Conservation (phyloP, 2,329 filamentous ascomycete species). For the Periconia digitata region DNA sequence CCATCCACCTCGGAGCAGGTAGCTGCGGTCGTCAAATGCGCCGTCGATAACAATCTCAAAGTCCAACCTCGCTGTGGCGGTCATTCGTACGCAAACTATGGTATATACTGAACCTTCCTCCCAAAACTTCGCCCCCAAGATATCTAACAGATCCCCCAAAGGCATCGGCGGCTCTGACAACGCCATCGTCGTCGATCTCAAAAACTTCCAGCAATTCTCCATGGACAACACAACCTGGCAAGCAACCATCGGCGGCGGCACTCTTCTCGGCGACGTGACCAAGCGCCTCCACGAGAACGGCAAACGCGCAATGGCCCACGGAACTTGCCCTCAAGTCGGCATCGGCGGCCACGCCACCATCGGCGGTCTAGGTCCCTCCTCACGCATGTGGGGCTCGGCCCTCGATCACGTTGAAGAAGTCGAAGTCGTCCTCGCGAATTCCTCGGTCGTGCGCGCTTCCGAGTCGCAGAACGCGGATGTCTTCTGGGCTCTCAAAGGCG, state of each 20-base stretch:
- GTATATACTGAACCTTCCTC: slow-evolving; percentile 11
- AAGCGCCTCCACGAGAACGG: slow-evolving; percentile 38
- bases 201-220: slow-evolving; percentile 50
- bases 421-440: slow-evolving; percentile 44
- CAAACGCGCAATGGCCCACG: slow-evolving; percentile 51
- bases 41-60: slow-evolving; percentile 51
- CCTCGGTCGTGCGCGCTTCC: slow-evolving; percentile 43
- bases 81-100: slow-evolving; percentile 61
- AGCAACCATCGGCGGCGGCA: slow-evolving; percentile 52
- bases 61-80: slow-evolving; percentile 66
- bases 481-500: slow-evolving; percentile 47
- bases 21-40: slow-evolving; percentile 60
- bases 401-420: slow-evolving; percentile 40
- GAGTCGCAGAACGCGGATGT: slow-evolving; percentile 41
- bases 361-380: slow-evolving; percentile 37
- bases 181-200: slow-evolving; percentile 53
- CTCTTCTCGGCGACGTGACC: slow-evolving; percentile 48
- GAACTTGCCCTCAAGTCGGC: slow-evolving; percentile 43
- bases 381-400: slow-evolving; percentile 36
- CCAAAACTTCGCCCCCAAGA: neutral
- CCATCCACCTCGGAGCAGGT: slow-evolving; percentile 57
- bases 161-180: slow-evolving; percentile 52
- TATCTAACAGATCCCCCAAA: slow-evolving; percentile 7
- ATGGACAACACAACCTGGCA: slow-evolving; percentile 47
- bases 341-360: slow-evolving; percentile 42